Percentiles rank a stretch among this genome's conserved stretches.
phyloP scores from a whole-genome alignment of 805 yeast species.

The Ogataea naganishii region DNA sequence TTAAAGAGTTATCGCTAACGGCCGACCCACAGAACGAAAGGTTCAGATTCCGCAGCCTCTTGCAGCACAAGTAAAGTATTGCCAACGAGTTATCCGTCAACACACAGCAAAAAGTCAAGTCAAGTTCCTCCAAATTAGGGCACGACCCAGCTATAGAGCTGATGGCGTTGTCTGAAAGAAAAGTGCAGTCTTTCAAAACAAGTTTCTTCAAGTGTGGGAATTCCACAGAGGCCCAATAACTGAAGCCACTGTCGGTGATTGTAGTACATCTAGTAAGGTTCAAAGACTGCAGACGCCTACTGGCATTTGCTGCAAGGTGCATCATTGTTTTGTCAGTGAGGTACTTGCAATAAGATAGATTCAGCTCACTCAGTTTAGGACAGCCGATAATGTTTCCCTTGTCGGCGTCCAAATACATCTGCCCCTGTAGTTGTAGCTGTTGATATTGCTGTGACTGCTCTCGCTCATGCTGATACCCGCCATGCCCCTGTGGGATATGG shows the following conservation, averaged over 20 bases:
- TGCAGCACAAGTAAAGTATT: constrained; percentile 60
- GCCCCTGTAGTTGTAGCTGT: constrained; percentile 2
- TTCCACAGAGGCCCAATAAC: constrained; percentile 49
- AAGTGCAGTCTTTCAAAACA: constrained; percentile 65
- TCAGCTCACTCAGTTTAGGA: constrained; percentile 41
- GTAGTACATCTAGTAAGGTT: constrained; percentile 71
- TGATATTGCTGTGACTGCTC: constrained; percentile 2
- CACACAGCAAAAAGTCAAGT: constrained; percentile 69
- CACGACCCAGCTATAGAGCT: constrained; percentile 55
- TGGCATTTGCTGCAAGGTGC: constrained; percentile 53
- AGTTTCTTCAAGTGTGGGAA: constrained; percentile 46
- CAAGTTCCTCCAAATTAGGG: constrained; percentile 44
- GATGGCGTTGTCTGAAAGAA: constrained; percentile 57
- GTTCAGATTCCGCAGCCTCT: constrained; percentile 40
- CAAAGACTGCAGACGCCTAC: constrained; percentile 42
- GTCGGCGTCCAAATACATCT: constrained; percentile 4
- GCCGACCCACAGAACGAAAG: constrained; percentile 74
- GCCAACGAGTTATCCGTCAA: constrained; percentile 62
- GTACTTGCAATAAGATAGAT: constrained; percentile 69
- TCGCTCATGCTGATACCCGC: background rate
- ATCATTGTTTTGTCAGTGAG: constrained; percentile 61
- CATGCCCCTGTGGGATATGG: constrained; percentile 5
- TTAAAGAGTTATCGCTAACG: constrained; percentile 61
- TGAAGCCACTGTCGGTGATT: constrained; percentile 67
- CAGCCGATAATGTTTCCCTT: constrained; percentile 39